Evolutionary conservation across 345 rosid species (phyloP), one percentile per base, ranked within the genome.

Genomic region (Populus nigra): DNA sequence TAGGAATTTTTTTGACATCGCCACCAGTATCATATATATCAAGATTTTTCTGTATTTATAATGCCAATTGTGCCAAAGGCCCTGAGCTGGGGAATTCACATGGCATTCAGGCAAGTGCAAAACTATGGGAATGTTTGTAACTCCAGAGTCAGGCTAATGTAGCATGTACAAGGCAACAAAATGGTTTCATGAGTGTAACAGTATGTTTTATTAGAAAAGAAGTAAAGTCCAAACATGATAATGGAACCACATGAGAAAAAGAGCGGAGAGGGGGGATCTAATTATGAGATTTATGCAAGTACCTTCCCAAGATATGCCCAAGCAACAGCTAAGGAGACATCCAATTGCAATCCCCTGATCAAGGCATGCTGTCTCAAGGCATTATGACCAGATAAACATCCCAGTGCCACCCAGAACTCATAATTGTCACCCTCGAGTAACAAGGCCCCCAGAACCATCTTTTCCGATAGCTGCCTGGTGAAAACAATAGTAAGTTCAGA

Each of bases 231-330:
- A 41, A 41, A 70, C 70, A 70, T 67, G 23, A 62, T 13, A 69
- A 53, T 50, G 57, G 22, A 50, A 50, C 22, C 57, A 50, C 57
- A 50, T 3, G 57, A 50, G 57, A 18, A 5, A 5, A 3, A 18
- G 57, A 50, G 47, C 57, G 5, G 57, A 50, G 57, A 50, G 2
- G 57, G 57, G 57, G 57, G 57, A 50, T 50, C 57, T 50, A 16
- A 50, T 50, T 50, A 5, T 50, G 22, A 50, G n/a, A 50, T 50
- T 50, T 49, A 67, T 69, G n/a, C 67, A 41, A 71, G 71, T 86
- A 93, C 99, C 98, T 93, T 91, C 68, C 99, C 98, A 77, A 96
- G 91, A 74, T 85, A 86, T 73, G 94, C 96, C 98, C 99, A 96
- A 62, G 98, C 98, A 83, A 84, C 84, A 43, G 97, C 96, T 78